Evolutionary conservation across 2,329 filamentous ascomycete species (phyloP).

Genomic region (Didymella lethalis): DNA sequence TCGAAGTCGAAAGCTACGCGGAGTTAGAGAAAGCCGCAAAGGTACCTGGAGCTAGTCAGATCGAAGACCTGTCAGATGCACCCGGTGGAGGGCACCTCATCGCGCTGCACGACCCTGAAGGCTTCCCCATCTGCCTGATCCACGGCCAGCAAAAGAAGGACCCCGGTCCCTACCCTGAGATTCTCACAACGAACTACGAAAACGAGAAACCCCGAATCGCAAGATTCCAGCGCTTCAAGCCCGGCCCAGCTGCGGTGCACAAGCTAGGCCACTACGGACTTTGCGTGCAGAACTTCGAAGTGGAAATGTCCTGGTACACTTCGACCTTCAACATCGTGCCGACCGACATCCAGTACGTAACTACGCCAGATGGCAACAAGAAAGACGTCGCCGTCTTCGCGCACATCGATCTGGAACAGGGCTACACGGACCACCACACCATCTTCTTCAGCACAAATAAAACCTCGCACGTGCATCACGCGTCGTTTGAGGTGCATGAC

Average conservation of each 20-base stretch:
- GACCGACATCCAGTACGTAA: conserved; percentile 55
- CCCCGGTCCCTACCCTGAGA: conserved; percentile 59
- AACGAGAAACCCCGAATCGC: conserved; percentile 56
- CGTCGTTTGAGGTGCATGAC: conserved; percentile 72
- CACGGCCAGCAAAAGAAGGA: conserved; percentile 60
- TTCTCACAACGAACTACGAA: conserved; percentile 55
- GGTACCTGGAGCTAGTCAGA: conserved; percentile 58
- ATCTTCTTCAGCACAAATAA: conserved; percentile 59
- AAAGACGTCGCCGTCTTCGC: conserved; percentile 59
- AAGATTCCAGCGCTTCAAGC: conserved; percentile 61
- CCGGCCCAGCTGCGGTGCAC: conserved; percentile 59
- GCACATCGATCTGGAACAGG: conserved; percentile 62
- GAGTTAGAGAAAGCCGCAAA: conserved; percentile 61
- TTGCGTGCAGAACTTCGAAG: conserved; percentile 50
- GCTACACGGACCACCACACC: conserved; percentile 63
- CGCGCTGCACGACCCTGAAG: conserved; percentile 57
- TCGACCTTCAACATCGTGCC: conserved; percentile 58
- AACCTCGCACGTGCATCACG: conserved; percentile 68
- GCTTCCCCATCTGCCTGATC: conserved; percentile 66
- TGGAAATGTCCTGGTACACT: conserved; percentile 56
- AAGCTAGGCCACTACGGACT: conserved; percentile 61
- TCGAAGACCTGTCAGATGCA: conserved; percentile 60
- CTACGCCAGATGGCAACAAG: conserved; percentile 19
- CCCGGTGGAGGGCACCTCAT: conserved; percentile 64
- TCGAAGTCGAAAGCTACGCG: conserved; percentile 64